These are phyloP conservation scores for Phytophthora litchii DNA, from an alignment of 352 stramenopile genomes.

Conservation along the genomic window DNA sequence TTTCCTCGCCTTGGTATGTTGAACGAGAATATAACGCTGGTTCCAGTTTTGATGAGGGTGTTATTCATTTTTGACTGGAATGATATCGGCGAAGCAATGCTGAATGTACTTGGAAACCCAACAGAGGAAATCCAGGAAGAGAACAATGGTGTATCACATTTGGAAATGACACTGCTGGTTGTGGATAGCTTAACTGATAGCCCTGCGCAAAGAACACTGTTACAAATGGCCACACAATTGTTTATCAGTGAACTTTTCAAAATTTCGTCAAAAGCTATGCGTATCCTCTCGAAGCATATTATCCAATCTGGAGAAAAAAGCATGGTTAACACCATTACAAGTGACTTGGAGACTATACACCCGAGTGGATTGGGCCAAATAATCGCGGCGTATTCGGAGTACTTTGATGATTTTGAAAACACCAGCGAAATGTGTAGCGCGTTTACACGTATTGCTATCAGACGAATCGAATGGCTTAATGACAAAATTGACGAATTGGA, in stretches of 20 bases:
- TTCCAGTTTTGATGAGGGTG: slow-evolving; percentile 1
- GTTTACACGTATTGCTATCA: not conserved
- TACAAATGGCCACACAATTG: slow-evolving; percentile 8
- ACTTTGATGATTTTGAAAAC: not conserved
- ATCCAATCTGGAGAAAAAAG: not conserved
- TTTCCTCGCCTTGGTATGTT: slow-evolving; percentile 5
- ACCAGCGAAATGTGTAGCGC: not conserved
- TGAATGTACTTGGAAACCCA: slow-evolving; percentile 6
- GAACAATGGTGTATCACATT: not conserved
- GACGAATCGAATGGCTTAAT: slow-evolving; percentile 7
- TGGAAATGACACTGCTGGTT: slow-evolving; percentile 19
- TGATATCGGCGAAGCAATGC: slow-evolving; percentile 1
- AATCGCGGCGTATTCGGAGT: slow-evolving; percentile 4
- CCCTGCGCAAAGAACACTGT: not conserved
- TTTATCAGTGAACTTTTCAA: not conserved
- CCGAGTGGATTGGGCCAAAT: not conserved
- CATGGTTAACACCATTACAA: not conserved
- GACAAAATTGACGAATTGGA: not conserved
- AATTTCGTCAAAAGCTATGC: not conserved
- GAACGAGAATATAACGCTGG: not conserved
- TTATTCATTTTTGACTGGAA: slow-evolving; percentile 17
- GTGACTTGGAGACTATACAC: slow-evolving; percentile 1
- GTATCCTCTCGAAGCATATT: slow-evolving; percentile 14
- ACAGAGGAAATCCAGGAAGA: slow-evolving; percentile 4
- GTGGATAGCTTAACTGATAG: slow-evolving; percentile 8